Conservation (phyloP, 768 basidiomycete genomes). For the Leccinum sublutescens region DNA sequence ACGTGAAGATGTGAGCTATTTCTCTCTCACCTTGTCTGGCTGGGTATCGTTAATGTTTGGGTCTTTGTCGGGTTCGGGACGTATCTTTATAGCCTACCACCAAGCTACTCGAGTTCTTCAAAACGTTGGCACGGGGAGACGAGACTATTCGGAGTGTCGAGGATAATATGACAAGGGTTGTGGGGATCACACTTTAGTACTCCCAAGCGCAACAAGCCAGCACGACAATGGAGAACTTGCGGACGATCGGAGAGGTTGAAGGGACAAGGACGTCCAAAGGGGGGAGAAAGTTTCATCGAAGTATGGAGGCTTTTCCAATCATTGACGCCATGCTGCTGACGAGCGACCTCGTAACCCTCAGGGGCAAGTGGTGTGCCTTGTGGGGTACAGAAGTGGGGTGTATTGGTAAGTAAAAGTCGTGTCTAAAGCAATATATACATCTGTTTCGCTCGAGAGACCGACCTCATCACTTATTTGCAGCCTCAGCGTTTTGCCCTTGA, state of each 20-base stretch:
- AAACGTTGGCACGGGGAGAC: conserved; percentile 20
- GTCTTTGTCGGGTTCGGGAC: not conserved
- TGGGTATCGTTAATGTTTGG: not conserved
- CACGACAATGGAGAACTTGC: conserved; percentile 23
- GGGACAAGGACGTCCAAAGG: not conserved
- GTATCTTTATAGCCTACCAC: conserved; percentile 29
- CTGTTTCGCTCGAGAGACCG: too few species aligned
- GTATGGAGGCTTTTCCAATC: too few species aligned
- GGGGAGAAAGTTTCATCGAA: too few species aligned
- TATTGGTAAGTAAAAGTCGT: too few species aligned
- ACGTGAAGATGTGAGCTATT: conserved; percentile 32
- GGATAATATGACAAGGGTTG: conserved; percentile 3
- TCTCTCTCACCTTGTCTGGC: too few species aligned
- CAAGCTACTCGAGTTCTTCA: conserved; percentile 36
- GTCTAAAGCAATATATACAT: too few species aligned
- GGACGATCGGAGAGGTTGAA: conserved; percentile 20
- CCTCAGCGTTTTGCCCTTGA: too few species aligned
- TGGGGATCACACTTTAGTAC: conserved; percentile 23
- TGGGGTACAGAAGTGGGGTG: too few species aligned
- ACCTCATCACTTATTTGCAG: too few species aligned
- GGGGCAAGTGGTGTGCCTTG: too few species aligned
- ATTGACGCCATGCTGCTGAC: too few species aligned
- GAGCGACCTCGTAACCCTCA: too few species aligned
- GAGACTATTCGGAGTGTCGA: not conserved
- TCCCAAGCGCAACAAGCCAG: conserved; percentile 9